Conservation (phyloP, 2,329 filamentous ascomycete species). For the Macrophomina phaseolina region DNA sequence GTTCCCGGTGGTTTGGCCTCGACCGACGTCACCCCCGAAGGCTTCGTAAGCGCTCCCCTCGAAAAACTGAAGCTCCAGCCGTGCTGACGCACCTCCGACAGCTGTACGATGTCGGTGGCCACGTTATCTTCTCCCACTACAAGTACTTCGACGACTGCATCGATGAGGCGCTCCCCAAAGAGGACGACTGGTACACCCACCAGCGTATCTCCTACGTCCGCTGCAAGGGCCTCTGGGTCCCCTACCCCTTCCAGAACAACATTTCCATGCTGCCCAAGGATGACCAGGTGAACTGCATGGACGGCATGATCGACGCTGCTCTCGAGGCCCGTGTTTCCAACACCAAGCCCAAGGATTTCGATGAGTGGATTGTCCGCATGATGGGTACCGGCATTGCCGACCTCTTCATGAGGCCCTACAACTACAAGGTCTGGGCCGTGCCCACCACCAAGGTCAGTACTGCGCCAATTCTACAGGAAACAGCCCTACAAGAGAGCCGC, state of each 20-base stretch:
- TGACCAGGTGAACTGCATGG: conserved; percentile 92
- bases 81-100: conserved; percentile 35
- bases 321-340: conserved; percentile 83
- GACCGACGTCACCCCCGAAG: conserved; percentile 92
- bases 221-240: conserved; percentile 95
- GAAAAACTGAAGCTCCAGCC: conserved; percentile 26
- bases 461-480: conserved; percentile 6
- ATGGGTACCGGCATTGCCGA: conserved; percentile 89
- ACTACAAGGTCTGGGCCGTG: conserved; percentile 99
- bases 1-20: conserved; percentile 94
- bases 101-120: conserved; percentile 98
- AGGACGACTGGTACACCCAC: conserved; percentile 96
- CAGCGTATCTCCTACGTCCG: conserved; percentile 99
- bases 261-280: conserved; percentile 98
- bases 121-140: conserved; percentile 99
- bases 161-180: conserved; percentile 91
- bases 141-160: conserved; percentile 99
- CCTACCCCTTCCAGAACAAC: conserved; percentile 99
- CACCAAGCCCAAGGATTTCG: conserved; percentile 94
- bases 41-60: conserved; percentile 75
- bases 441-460: conserved; percentile 86
- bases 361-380: conserved; percentile 96
- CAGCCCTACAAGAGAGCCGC: background rate
- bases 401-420: conserved; percentile 99
- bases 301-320: conserved; percentile 94